Percentiles rank a stretch among this genome's conserved stretches.
phyloP scores from a whole-genome alignment of 208 protist species.

The Trypanosoma vivax region DNA sequence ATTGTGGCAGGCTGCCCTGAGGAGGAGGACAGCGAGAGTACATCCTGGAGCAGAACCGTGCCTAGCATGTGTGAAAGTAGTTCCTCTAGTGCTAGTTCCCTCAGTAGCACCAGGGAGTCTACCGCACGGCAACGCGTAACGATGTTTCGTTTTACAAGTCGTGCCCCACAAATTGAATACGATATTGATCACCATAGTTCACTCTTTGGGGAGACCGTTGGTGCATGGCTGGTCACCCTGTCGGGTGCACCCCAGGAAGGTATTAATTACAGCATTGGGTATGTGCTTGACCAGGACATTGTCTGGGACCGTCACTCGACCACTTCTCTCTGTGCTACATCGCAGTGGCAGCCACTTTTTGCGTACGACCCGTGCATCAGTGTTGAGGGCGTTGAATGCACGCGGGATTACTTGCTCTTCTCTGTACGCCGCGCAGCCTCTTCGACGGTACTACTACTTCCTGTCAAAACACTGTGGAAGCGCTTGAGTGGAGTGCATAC shows the following conservation, averaged over 20 bases:
- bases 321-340: neutral
- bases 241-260: slow-evolving; percentile 15
- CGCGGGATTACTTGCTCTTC: slow-evolving; percentile 36
- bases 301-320: neutral
- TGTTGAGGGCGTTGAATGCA: slow-evolving; percentile 44
- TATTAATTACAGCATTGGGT: slow-evolving; percentile 37
- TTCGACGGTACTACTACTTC: slow-evolving; percentile 35
- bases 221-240: slow-evolving; percentile 46
- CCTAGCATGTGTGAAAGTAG: too few species aligned
- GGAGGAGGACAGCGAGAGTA: too few species aligned
- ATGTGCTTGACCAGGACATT: slow-evolving; percentile 28
- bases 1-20: neutral
- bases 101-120: neutral
- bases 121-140: neutral
- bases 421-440: slow-evolving; percentile 31
- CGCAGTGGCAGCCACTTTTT: slow-evolving; percentile 39
- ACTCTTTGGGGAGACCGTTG: slow-evolving; percentile 27
- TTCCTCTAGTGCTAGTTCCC: neutral
- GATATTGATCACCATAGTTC: slow-evolving; percentile 55
- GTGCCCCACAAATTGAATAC: slow-evolving; percentile 31
- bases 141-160: slow-evolving; percentile 15
- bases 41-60: too few species aligned
- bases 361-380: slow-evolving; percentile 28
- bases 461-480: slow-evolving; percentile 18
- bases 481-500: slow-evolving; percentile 27